Evolutionary conservation across 768 basidiomycete species (phyloP).

Genomic region (Paxillus rubicundulus): DNA sequence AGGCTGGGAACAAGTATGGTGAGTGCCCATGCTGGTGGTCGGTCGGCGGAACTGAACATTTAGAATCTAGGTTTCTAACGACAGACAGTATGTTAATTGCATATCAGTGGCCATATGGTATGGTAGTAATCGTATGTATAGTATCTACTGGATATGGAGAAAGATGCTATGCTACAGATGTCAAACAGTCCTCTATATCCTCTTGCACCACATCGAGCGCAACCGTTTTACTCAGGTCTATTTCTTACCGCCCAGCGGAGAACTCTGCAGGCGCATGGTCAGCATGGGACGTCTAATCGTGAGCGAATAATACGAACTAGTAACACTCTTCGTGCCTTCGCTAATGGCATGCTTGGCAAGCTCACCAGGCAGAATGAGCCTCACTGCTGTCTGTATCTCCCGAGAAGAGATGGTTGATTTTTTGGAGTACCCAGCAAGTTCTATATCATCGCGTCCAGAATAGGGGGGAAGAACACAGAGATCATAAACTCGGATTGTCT

Average conservation of each 20-base stretch:
- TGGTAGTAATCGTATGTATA: constrained; percentile 9
- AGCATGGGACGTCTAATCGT: background rate
- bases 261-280: constrained; percentile 20
- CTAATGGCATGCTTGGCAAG: constrained; percentile 75
- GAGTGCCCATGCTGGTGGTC: constrained; percentile 17
- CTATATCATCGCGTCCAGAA: constrained; percentile 17
- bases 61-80: constrained; percentile 22
- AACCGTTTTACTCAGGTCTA: background rate
- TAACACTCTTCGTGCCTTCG: constrained; percentile 67
- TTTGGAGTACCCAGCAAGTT: constrained; percentile 68
- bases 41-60: background rate
- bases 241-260: constrained; percentile 20
- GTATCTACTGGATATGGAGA: constrained; percentile 15
- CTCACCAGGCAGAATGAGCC: constrained; percentile 69
- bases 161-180: constrained; percentile 25
- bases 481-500: background rate
- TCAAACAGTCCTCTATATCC: background rate
- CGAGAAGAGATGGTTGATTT: constrained; percentile 73
- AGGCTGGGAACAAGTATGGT: constrained; percentile 93
- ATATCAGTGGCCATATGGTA: background rate
- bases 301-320: constrained; percentile 27
- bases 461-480: background rate
- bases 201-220: background rate
- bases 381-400: constrained; percentile 69
- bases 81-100: background rate